Base-by-base conservation (phyloP, 768 basidiomycete genomes). In the Suillus subalutaceus region DNA sequence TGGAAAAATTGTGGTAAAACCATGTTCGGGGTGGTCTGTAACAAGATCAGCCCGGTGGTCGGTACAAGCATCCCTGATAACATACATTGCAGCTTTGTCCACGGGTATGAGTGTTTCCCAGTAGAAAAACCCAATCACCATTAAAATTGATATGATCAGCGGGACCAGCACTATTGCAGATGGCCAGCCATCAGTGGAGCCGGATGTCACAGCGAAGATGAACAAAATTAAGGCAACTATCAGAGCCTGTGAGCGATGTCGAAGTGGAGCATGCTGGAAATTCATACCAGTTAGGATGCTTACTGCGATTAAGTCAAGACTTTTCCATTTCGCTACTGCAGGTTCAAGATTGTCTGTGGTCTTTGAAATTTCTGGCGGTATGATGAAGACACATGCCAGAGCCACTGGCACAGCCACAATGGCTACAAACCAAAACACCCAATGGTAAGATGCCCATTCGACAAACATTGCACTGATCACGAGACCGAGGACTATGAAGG, bases 351-450 rank as follows among this genome's bases (percentile, higher is more conserved):
- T 56, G 32, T 64, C 38, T 41, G 50, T 40, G 52, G 68, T 10
- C 37, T 65, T 61, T 20, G 52, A 40, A 3, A 67, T 23, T 30
- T 72, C 71, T 30, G 69, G 43, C 0, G 83, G 83, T 7, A 83
- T 75, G 60, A 81, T 63, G 41, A 81, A 68, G 20, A 77, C n/a
- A 57, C 77, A 73, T 2, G 70, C 62, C 20, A 78, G 18, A 43
- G 79, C 73, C 15, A 82, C 73, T 18, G 76, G 69, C 7, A 78
- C 62, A 46, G 78, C 71, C 43, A 85, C 63, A 44, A 85, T 78
- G 3, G 82, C 79, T 41, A 79, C 73, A 66, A 83, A 79, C 72
- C 81, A 85, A 71, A 88, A 86, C 23, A 86, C 78, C 85, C 85
- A 86, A 35, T 72, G 78, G 76, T 82, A 87, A 13, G 81, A 79